Base-by-base conservation (phyloP, 2,329 filamentous ascomycete species). In the Sarocladium brachiariae region DNA sequence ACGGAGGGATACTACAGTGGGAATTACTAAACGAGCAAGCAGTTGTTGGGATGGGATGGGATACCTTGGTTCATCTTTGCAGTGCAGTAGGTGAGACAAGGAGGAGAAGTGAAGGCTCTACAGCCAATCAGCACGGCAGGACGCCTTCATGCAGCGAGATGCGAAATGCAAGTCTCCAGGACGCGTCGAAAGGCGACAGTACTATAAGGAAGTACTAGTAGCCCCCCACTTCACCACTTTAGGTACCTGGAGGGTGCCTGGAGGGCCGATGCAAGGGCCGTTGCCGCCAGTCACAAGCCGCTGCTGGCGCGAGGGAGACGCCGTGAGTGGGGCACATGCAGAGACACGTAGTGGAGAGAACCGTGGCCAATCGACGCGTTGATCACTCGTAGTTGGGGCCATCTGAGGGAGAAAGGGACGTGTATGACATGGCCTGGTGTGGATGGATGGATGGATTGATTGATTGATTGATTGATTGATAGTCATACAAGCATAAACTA, bases 281-380 rank as follows among this genome's bases (percentile, higher is more conserved):
- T 24, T 33, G 11, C n/a, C 5, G 23, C 43, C 43, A 47, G 43
- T 47, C 27, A 33, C 5, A 33, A 25, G 10, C 11, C n/a, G 39
- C 25, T 31, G 27, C 25, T 31, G 43, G 25, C 25, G 25, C 43
- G 25, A 30, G 27, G 43, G 43, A 23, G 27, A 10, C 43, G 25
- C 24, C 21, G 16, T 47, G 43, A 43, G 43, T 47, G 24, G 43
- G n/a, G 43, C 16, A 33, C 6, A 45, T 6, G 10, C 21, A 33
- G 43, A 47, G 43, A 33, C 43, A 47, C n/a, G 16, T 21, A 47
- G 43, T 47, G 43, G 43, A 10, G 21, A 13, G 10, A n/a, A n/a
- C n/a, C n/a, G 43, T 8, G 43, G 25, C 43, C 43, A 47, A 47
- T 47, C 9, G 27, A 47, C 43, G 43, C 43, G 43, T 47, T 43